These are phyloP conservation scores for Anaeramoeba flamelloides DNA, from an alignment of 78 protist species.

Conservation along the genomic window DNA sequence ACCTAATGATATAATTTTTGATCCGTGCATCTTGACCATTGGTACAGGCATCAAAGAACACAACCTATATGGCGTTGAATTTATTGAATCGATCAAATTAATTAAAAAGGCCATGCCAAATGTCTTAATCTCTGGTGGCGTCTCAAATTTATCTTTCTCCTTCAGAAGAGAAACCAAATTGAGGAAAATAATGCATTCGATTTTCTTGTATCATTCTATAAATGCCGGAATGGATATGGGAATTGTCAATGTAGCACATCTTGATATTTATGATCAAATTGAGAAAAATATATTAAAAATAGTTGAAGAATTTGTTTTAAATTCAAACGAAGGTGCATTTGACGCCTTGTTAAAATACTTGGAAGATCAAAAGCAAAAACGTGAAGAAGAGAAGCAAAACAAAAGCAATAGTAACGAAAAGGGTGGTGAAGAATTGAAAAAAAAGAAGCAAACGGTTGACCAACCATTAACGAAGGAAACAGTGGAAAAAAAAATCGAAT, in stretches of 20 bases:
- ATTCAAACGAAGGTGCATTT: not conserved
- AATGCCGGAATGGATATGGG: slow-evolving; percentile 86
- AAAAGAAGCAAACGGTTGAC: not conserved
- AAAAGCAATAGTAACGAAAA: not conserved
- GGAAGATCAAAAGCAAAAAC: not conserved
- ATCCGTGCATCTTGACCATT: slow-evolving; percentile 89
- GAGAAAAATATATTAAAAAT: not conserved
- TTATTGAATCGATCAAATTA: slow-evolving; percentile 41
- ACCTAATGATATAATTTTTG: slow-evolving; percentile 88
- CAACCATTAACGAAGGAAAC: not conserved
- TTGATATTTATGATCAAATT: slow-evolving; percentile 78
- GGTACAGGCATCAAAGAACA: slow-evolving; percentile 92
- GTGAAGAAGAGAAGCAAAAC: too few species aligned
- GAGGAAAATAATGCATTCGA: slow-evolving; percentile 88
- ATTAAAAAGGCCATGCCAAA: not conserved
- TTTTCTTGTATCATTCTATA: slow-evolving; percentile 47
- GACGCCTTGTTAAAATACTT: not conserved
- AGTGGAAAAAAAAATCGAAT: not conserved
- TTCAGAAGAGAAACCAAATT: slow-evolving; percentile 79
- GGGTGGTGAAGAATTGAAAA: too few species aligned
- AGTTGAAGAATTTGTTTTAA: not conserved
- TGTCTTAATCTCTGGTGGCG: slow-evolving; percentile 63
- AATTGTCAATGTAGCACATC: slow-evolving; percentile 87
- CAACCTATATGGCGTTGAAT: slow-evolving; percentile 79
- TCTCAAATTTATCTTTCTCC: slow-evolving; percentile 92